Evolutionary conservation across 1,139 yeast species (phyloP).

Genomic region (Saccharomyces hybrid): DNA sequence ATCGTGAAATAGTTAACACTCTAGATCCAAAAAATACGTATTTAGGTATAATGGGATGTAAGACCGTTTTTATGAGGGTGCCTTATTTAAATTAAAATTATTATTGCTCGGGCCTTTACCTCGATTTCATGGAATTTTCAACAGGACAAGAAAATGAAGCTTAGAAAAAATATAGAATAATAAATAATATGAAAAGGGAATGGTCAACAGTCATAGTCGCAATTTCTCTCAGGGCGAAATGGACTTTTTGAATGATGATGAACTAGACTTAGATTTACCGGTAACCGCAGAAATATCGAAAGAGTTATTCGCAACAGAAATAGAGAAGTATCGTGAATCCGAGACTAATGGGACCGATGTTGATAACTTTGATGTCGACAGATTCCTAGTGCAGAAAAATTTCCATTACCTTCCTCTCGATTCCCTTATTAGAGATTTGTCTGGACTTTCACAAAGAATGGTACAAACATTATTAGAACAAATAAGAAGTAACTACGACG

Average conservation of each 20-base stretch:
- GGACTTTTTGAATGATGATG: conserved; percentile 21
- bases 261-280: conserved; percentile 22
- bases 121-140: not conserved
- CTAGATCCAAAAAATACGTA: not conserved
- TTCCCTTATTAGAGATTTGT: conserved; percentile 22
- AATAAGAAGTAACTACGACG: conserved; percentile 21
- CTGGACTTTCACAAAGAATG: conserved; percentile 20
- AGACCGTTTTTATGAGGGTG: not conserved
- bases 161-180: not conserved
- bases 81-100: not conserved
- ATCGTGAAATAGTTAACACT: too few relatives aligned
- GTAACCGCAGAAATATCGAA: conserved; percentile 23
- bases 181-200: not conserved
- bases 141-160: not conserved
- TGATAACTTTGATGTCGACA: conserved; percentile 22
- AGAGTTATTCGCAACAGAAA: conserved; percentile 21
- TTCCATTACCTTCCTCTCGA: conserved; percentile 28
- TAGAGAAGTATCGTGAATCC: conserved; percentile 9
- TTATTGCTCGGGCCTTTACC: not conserved
- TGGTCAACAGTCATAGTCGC: not conserved
- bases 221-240: conserved; percentile 6
- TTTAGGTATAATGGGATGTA: not conserved
- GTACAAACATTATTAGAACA: conserved; percentile 21
- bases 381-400: conserved; percentile 26
- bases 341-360: conserved; percentile 6